Evolutionary conservation across 371 early-diverging fungal genomes (phyloP), one percentile per base, ranked within the genome.

Genomic region (Mucor sp.): DNA sequence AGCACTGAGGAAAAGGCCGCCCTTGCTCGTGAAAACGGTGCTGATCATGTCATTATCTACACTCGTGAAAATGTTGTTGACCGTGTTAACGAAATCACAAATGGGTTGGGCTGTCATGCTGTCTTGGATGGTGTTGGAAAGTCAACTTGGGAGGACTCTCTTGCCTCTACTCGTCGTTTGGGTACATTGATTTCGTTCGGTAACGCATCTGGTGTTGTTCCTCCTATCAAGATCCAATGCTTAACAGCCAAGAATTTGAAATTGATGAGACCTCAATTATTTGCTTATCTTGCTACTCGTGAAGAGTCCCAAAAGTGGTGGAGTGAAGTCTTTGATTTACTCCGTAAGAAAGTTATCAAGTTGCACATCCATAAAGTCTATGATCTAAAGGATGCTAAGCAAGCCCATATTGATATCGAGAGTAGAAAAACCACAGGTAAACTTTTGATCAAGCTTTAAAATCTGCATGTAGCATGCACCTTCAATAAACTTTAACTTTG

Each of bases 111-210:
- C 12, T 94, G 93, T 17, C 89, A 94, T 44, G 96, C 88, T 19
- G 95, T 95, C 19, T 91, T 87, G 69, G 98, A 98, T 75, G 95
- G 97, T 56, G 95, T 98, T 17, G 98, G 98, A 28, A 93, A 92
- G 66, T 77, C 87, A 6, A 96, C 97, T 0, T 98, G 92, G 74
- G 93, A 94, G 41, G 82, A 74, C 4, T 91, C 91, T 11, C 73
- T 96, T 27, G 85, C 85, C 21, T 87, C 83, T 30, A 75, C 93
- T 15, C 86, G 89, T n/a, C 85, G 89, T n/a, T 79, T 93, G 14
- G 98, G 97, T 39, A 86, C 87, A 3, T 58, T 97, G 71, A 84
- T 96, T 55, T 91, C 90, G n/a, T 98, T 95, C 81, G 98, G 98
- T 44, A 96, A 96, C 70, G 94, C 97, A 2, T 91, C 93, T 35